Evolutionary conservation across 208 protist genomes (phyloP), one percentile per base, ranked within the genome.

Genomic region (Entamoeba moshkovskii): DNA sequence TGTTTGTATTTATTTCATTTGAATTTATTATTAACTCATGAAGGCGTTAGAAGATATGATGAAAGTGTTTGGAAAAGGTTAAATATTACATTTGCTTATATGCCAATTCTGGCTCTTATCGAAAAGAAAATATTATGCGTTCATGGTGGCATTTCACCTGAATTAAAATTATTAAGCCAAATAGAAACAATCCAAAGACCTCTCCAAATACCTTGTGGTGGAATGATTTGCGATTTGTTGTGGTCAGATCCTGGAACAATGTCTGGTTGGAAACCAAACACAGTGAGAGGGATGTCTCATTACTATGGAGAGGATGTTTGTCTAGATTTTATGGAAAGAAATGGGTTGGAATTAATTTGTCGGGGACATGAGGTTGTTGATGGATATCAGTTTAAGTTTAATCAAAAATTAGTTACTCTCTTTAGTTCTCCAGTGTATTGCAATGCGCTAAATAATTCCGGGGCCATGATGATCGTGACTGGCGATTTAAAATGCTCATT

Each of bases 381-480:
- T 93, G 98, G 98, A 3, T 99, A 99, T 95, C 98, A 99, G 94
- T 99, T 99, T 96, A 99, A 99, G 94, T 98, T 98, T 4, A 98
- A 99, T 93, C 96, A 99, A 38, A 97, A 98, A 94, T 97, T 99
- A 92, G 98, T 99, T 33, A 99, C 99, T 0, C 95, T 99, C 13
- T 99, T 99, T 95, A 99, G 97, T 1, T 99, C 99, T 1, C 99
- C 99, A 45, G 99, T 99, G 96, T 99, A 99, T 95, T 99, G 98
- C 96, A 98, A 92, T 93, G 98, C 99, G 95, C 99, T 99, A 96
- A 98, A 99, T 93, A 99, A 99, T 95, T 96, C 98, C n/a, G 99
- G 98, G 29, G 98, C 98, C 6, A 98, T 99, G 96, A 97, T 99
- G 96, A 97, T 96, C 92, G 97, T 99, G 0, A 98, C 99, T 94